Conservation (phyloP, 208 protist genomes). For the Strigomonas oncopelti region DNA sequence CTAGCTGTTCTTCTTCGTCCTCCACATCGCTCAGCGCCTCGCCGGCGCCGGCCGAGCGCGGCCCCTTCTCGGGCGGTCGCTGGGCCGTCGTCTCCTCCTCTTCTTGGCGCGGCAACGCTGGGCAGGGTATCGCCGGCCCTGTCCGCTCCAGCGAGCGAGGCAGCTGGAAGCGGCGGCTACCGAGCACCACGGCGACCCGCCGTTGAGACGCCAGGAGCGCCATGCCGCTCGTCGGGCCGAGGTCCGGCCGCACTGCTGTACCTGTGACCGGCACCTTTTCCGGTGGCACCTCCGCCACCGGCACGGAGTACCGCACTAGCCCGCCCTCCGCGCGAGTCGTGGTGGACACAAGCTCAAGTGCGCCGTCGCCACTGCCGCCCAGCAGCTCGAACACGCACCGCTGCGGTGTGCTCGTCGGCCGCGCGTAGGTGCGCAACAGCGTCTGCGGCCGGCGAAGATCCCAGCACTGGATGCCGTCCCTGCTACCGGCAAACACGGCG, state of each 20-base stretch:
- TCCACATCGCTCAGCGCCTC: background rate
- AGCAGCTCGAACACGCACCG: constrained; percentile 47
- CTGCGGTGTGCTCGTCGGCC: constrained; percentile 41
- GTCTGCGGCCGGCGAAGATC: constrained; percentile 42
- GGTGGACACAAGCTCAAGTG: constrained; percentile 34
- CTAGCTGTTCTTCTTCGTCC: background rate
- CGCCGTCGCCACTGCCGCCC: background rate
- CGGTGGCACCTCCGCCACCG: background rate
- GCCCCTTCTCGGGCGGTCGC: background rate
- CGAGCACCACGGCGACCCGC: constrained; percentile 22
- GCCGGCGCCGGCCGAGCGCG: background rate
- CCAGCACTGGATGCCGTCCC: constrained; percentile 56
- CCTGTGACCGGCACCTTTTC: background rate
- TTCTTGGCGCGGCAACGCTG: background rate
- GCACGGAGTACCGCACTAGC: constrained; percentile 29
- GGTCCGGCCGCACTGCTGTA: background rate
- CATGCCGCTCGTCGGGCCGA: constrained; percentile 32
- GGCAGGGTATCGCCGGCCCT: background rate
- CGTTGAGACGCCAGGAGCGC: constrained; percentile 13
- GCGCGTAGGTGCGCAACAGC: constrained; percentile 25
- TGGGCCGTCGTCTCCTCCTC: background rate
- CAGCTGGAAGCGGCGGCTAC: constrained; percentile 14
- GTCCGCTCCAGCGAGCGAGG: background rate
- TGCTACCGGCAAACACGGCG: background rate
- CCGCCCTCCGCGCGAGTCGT: constrained; percentile 28